Base-by-base conservation (phyloP, 805 yeast genomes). In the Kluyveromyces lactis region DNA sequence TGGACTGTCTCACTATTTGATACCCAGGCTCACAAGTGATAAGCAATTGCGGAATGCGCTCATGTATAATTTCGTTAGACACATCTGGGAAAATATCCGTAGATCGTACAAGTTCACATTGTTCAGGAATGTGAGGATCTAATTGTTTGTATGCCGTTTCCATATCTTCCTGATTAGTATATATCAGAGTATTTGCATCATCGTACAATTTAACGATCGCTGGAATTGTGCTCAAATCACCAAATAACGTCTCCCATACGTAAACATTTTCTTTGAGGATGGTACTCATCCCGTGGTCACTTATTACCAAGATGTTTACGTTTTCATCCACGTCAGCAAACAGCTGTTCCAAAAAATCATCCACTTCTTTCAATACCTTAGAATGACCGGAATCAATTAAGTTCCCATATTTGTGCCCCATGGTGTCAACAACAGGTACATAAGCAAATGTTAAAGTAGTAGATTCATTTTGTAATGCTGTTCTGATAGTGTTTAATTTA, bases 251-350 rank as follows among this genome's bases (percentile, higher is more conserved):
- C 56, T 86, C 95, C 44, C 89, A 59, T 45, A 87, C 26, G 26
- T 31, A 62, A 9, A 85, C 57, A 43, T 95, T 64, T 10, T 78
- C 74, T 46, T 78, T 43, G 7, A 47, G 42, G 23, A 44, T 73
- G 5, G 95, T 90, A 0, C 94, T 81, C 95, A 86, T 87, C 9
- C 96, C 96, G 56, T 87, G 96, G 58, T 89, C 96, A 33, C 95
- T 84, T 3, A 89, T 82, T 31, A 89, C 64, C 0, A 90, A 62
- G 16, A 89, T 61, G 55, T 90, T 89, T 43, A 86, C 62, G 47
- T 82, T 78, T 40, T 95, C 66, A 1, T 53, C 42, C 16, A 89
- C 49, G 7, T 73, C 80, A 18, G 60, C 45, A 12, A 69, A 63
- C 29, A 86, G 42, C 4, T 64, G 55, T 12, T 68, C 71, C 11